A percentile compares a stretch with the other conserved stretches of the same genome.
phyloP scores from a whole-genome alignment of 768 basidiomycete species.

The Boletus barrowsii region DNA sequence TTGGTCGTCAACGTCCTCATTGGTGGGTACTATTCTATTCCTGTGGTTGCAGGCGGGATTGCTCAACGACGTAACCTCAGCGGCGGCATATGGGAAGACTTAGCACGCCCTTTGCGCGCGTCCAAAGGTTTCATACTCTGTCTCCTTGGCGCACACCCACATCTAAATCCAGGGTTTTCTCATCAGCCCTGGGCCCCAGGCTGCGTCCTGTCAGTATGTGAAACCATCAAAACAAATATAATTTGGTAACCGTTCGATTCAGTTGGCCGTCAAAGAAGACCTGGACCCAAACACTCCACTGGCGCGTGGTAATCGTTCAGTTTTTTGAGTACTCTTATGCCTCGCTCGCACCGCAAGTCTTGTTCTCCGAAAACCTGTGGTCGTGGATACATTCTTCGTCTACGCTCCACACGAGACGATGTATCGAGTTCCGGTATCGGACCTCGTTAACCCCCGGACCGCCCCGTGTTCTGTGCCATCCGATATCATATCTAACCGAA shows the following conservation, averaged over 20 bases:
- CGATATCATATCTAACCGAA: slow-evolving; percentile 30
- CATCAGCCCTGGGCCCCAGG: slow-evolving; percentile 18
- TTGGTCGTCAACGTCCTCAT: not conserved
- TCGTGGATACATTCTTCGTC: slow-evolving; percentile 1
- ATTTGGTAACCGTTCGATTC: slow-evolving; percentile 24
- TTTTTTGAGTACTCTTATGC: slow-evolving; percentile 8
- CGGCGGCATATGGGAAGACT: slow-evolving; percentile 19
- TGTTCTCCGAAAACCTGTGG: slow-evolving; percentile 19
- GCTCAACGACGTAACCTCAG: slow-evolving; percentile 8
- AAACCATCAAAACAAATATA: slow-evolving; percentile 8
- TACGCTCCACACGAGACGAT: not conserved
- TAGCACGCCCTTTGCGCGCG: slow-evolving; percentile 31
- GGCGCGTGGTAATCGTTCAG: slow-evolving; percentile 24
- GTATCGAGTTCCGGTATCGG: slow-evolving; percentile 23
- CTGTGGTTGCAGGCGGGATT: slow-evolving; percentile 11
- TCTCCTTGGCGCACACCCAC: slow-evolving; percentile 13
- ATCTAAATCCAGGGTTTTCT: slow-evolving; percentile 21
- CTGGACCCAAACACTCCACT: slow-evolving; percentile 28
- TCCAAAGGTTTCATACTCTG: slow-evolving; percentile 16
- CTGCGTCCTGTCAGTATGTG: slow-evolving; percentile 14
- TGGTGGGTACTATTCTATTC: slow-evolving; percentile 4
- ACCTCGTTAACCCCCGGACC: slow-evolving; percentile 18
- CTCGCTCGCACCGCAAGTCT: not conserved
- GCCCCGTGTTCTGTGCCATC: slow-evolving; percentile 6
- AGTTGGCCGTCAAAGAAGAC: slow-evolving; percentile 15